These are phyloP conservation scores for Microstegium vimineum DNA, from an alignment of 176 grass and related monocot genomes.

Conservation along the genomic window DNA sequence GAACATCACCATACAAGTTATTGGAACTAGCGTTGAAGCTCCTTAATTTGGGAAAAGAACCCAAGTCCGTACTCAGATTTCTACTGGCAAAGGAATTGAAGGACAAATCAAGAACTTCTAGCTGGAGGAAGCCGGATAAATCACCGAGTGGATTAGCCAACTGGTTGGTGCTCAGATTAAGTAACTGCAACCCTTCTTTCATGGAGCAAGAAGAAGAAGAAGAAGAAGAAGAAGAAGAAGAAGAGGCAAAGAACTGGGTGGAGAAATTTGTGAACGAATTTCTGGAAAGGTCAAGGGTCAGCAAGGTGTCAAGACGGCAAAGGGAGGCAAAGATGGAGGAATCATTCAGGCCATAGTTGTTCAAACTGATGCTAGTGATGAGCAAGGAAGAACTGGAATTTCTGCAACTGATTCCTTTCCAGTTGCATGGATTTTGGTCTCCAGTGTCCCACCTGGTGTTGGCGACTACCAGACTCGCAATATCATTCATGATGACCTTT, in stretches of 20 bases:
- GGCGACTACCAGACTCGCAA: no score
- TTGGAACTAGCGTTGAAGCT: slow-evolving; percentile 55
- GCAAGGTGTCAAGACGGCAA: slow-evolving; percentile 44
- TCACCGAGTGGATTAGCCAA: no score
- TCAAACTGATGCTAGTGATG: slow-evolving; percentile 31
- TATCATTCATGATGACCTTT: slow-evolving; percentile 25
- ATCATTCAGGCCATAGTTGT: slow-evolving; percentile 10
- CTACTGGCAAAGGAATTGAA: slow-evolving; percentile 10
- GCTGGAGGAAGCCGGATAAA: slow-evolving; percentile 31
- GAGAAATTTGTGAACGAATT: background rate
- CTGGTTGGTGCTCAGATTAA: no score
- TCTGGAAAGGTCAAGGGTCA: no score
- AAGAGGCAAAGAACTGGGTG: background rate
- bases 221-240: no score
- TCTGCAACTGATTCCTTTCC: slow-evolving; percentile 18
- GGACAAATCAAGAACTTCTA: slow-evolving; percentile 60
- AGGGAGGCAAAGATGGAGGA: slow-evolving; percentile 27
- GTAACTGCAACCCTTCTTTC: background rate
- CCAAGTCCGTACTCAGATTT: slow-evolving; percentile 9
- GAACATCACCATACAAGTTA: slow-evolving; percentile 13
- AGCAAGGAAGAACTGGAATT: background rate
- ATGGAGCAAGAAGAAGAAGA: slow-evolving; percentile 44
- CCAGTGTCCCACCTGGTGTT: no score
- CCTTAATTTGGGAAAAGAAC: slow-evolving; percentile 21
- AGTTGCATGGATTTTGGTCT: slow-evolving; percentile 17